Evolutionary conservation across 148 eudicot genomes (phyloP), one percentile per base, ranked within the genome.

Genomic region (Persicaria tinctoria): DNA sequence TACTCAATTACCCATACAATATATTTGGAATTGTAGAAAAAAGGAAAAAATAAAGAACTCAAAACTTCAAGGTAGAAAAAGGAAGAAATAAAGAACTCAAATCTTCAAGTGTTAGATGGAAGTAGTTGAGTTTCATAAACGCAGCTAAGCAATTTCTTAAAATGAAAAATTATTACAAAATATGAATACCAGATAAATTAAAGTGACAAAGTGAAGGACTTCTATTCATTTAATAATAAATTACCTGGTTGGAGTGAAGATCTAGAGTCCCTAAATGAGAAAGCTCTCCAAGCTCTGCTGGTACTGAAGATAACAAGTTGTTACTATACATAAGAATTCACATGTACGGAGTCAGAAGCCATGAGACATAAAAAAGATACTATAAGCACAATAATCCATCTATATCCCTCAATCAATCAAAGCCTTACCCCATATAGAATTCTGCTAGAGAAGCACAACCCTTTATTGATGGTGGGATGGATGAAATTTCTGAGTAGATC

Each of bases 211-310:
- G 48, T 41, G 41, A 13, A 13, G 14, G 12, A 66, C 46, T 66
- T 8, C 10, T 60, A 38, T 66, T 66, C 70, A 66, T 66, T 44
- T 9, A 38, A 66, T 14, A 69, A 45, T 0, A 13, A 23, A 57
- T 73, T 71, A 90, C 98, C 97, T 89, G 90, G 78, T 95, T 95
- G 76, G 98, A 95, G 79, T 86, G 93, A 81, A 95, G 96, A 89
- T 92, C 97, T 32, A 95, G 84, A 57, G 91, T 88, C 81, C 98
- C 97, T 72, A 95, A 79, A 23, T 82, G 80, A 60, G 89, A 79
- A 83, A 95, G 89, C 77, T 84, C 86, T 77, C 97, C 92, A 46
- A 92, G 78, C 84, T 87, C 96, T 63, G 79, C 72, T 46, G 98
- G 94, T 73, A 95, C 79, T 20, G 93, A 86, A 56, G 89, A 78